Base-by-base conservation (phyloP, 176 grass and related monocot genomes). In the Poa annua region DNA sequence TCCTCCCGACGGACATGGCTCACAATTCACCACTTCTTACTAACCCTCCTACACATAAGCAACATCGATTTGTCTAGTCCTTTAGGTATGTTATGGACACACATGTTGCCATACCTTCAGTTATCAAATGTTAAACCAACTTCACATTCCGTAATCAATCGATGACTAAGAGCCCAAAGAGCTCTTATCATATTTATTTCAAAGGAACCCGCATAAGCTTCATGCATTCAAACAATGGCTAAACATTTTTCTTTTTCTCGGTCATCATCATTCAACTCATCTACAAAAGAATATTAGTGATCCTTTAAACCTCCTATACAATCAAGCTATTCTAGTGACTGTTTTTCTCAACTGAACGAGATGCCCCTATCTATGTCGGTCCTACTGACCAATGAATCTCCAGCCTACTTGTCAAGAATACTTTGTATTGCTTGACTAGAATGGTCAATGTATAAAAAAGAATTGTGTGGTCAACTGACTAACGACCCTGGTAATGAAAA, bases 331-430 rank as follows among this genome's bases (percentile, higher is more conserved):
- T 80, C 62, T 62, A 49, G 82, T n/a, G 66, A 59, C 48, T 83
- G 13, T 42, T 48, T 35, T 22, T 22, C 17, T 85, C 52, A 76
- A 36, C 4, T 36, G 35, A 71, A 50, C 56, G 20, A 51, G 49
- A 39, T 19, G 60, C 1, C 20, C 12, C 63, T 91, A 74, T 57
- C 75, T 84, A 66, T 63, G 53, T 75, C 64, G 65, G 25, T 72
- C 60, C n/a, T 52, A 85, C 84, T 41, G 4, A 80, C 51, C n/a
- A 82, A 83, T 66, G 44, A 79, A 86, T 74, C 75, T 61, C 49
- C 84, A 51, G 56, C 17, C 67, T 60, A 71, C 54, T 59, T 61
- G 57, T 66, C 84, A 61, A 90, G 57, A 86, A 83, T 50, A 86
- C 67, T 66, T 83, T 60, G 74, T 60, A 66, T 50, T 68, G 48